These are phyloP conservation scores for Kuraishia floccosa DNA, from an alignment of 805 yeast species.

Conservation along the genomic window DNA sequence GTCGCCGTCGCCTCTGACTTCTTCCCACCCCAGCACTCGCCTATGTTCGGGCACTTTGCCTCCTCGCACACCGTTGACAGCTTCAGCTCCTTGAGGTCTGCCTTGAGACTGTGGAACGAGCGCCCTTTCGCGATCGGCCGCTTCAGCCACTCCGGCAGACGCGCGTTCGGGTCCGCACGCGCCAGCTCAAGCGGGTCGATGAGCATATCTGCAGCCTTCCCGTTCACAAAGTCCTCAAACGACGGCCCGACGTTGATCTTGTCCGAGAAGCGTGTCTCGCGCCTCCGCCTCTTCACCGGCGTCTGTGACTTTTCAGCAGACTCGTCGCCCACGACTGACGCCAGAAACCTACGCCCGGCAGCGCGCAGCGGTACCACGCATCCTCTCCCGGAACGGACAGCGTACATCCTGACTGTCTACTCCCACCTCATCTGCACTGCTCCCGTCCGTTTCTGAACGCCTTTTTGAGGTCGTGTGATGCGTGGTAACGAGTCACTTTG, in stretches of 20 bases:
- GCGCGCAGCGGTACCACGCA: not conserved
- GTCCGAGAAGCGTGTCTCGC: slow-evolving; percentile 55
- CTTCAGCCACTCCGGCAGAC: slow-evolving; percentile 89
- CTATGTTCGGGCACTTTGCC: slow-evolving; percentile 98
- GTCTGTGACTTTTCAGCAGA: not conserved
- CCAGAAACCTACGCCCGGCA: too few relatives aligned
- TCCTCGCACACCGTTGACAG: slow-evolving; percentile 96
- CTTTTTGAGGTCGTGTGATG: too few relatives aligned
- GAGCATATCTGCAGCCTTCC: slow-evolving; percentile 57
- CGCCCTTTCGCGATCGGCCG: slow-evolving; percentile 96
- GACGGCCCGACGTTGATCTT: slow-evolving; percentile 77
- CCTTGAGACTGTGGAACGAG: slow-evolving; percentile 67
- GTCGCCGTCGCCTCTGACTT: slow-evolving; percentile 94
- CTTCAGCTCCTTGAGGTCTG: slow-evolving; percentile 80
- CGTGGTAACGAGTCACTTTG: too few relatives aligned
- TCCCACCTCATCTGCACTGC: slow-evolving; percentile 3
- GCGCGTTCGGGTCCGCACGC: slow-evolving; percentile 51
- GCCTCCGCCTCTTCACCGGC: slow-evolving; percentile 24
- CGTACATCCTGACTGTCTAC: not conserved
- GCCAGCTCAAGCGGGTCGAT: slow-evolving; percentile 74
- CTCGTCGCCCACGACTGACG: not conserved
- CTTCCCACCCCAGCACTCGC: slow-evolving; percentile 99
- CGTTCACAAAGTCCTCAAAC: slow-evolving; percentile 82
- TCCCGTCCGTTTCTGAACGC: too few relatives aligned
- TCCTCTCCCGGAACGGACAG: not conserved